phyloP scores from a whole-genome alignment of 306 rosid genomes.

The Coriaria nepalensis region DNA sequence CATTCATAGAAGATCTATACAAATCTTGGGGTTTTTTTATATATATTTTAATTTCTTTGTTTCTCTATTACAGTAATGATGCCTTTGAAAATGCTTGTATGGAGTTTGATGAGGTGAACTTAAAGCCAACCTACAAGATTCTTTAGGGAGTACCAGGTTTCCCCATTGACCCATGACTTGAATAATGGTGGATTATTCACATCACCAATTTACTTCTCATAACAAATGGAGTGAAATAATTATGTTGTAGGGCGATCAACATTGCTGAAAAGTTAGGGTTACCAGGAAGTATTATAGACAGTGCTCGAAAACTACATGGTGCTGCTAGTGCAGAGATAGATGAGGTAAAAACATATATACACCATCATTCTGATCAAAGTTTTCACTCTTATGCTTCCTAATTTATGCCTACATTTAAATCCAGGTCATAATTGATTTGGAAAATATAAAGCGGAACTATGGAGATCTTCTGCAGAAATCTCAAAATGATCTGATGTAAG shows the following conservation, averaged over 20 bases:
- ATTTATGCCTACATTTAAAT: slow-evolving; percentile 12
- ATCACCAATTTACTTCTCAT: neutral
- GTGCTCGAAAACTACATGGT: slow-evolving; percentile 73
- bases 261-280: slow-evolving; percentile 86
- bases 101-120: slow-evolving; percentile 92
- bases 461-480: slow-evolving; percentile 45
- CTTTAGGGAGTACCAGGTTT: slow-evolving; percentile 97
- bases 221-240: neutral
- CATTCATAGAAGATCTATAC: neutral
- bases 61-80: slow-evolving; percentile 50
- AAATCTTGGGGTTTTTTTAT: slow-evolving; percentile 1
- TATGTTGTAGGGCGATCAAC: slow-evolving; percentile 58
- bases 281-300: slow-evolving; percentile 45
- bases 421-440: slow-evolving; percentile 84
- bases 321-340: slow-evolving; percentile 90
- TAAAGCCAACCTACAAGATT: slow-evolving; percentile 87
- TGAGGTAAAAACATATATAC: slow-evolving; percentile 34
- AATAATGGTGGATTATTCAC: neutral
- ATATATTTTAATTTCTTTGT: slow-evolving; percentile 3
- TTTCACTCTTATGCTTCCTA: neutral
- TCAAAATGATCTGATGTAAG: slow-evolving; percentile 52
- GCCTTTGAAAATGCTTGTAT: slow-evolving; percentile 86
- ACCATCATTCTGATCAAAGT: neutral
- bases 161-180: slow-evolving; percentile 9
- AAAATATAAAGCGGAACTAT: slow-evolving; percentile 60